Conservation (phyloP, 2,329 filamentous ascomycete species). For the Trichoderma sp. region DNA sequence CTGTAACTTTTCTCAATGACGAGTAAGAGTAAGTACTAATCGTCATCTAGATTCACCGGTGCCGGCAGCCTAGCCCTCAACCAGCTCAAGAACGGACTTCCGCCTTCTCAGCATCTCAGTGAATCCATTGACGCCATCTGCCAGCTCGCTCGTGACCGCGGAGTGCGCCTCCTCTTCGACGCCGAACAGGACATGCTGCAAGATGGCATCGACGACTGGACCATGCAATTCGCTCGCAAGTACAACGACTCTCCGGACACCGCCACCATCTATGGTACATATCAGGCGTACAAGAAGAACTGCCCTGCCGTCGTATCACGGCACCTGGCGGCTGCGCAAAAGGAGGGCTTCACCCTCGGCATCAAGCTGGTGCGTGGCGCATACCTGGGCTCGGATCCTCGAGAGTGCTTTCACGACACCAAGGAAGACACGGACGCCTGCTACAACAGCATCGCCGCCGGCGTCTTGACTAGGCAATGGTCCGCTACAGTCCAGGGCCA, state of each 20-base stretch:
- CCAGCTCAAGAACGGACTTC: constrained; percentile 60
- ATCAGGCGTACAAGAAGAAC: constrained; percentile 73
- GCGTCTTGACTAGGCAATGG: constrained; percentile 60
- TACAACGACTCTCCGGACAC: constrained; percentile 66
- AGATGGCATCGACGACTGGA: constrained; percentile 78
- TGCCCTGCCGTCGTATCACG: constrained; percentile 54
- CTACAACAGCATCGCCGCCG: constrained; percentile 70
- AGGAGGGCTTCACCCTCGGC: constrained; percentile 64
- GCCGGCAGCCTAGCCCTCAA: constrained; percentile 72
- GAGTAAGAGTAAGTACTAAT: not conserved
- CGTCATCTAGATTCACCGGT: constrained; percentile 64
- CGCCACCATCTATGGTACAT: constrained; percentile 76
- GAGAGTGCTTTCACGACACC: constrained; percentile 68
- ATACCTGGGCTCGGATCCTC: constrained; percentile 68
- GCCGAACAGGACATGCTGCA: constrained; percentile 82
- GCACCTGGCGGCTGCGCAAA: constrained; percentile 59
- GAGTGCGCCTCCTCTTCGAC: constrained; percentile 76
- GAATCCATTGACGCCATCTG: constrained; percentile 74
- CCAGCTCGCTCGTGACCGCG: constrained; percentile 64
- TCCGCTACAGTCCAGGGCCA: constrained; percentile 36
- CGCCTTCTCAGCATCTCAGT: constrained; percentile 63
- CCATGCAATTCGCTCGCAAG: constrained; percentile 69
- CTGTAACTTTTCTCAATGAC: no score
- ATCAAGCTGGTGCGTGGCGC: constrained; percentile 76
- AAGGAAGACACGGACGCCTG: constrained; percentile 68